Conservation (phyloP, 2,329 filamentous ascomycete genomes). For the Didymella glomerata region DNA sequence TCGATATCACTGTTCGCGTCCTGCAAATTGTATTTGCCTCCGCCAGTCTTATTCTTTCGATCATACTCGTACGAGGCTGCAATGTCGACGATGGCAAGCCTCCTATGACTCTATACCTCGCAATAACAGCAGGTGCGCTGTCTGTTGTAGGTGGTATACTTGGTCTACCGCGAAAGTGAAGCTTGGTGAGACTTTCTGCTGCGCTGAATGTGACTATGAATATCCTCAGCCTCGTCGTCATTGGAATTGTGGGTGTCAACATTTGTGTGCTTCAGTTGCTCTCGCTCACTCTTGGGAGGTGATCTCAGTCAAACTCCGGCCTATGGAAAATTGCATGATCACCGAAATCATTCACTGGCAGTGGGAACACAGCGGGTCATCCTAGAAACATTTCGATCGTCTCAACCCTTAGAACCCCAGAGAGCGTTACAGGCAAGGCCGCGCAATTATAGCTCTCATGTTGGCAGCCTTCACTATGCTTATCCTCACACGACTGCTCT, state of each 20-base stretch:
- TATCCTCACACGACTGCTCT: neutral
- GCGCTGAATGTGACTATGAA: neutral
- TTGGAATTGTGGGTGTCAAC: neutral
- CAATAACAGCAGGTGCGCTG: neutral
- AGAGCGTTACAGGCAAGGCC: neutral
- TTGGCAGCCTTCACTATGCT: neutral
- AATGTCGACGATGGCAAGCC: neutral
- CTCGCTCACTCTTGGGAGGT: neutral
- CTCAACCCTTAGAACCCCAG: too few relatives aligned
- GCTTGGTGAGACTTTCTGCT: neutral
- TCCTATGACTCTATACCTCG: neutral
- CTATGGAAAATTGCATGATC: too few relatives aligned
- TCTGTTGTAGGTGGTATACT: neutral
- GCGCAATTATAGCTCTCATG: neutral
- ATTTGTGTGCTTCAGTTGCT: neutral
- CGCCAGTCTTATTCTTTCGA: too few relatives aligned
- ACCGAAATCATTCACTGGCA: too few relatives aligned
- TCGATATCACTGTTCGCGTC: too few relatives aligned
- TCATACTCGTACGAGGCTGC: too few relatives aligned
- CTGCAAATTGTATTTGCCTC: too few relatives aligned
- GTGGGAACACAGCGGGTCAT: too few relatives aligned
- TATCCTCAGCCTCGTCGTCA: neutral
- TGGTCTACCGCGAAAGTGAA: neutral
- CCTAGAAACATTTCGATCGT: too few relatives aligned
- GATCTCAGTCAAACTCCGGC: neutral